These are phyloP conservation scores for Straminergon stramineum DNA, from an alignment of 225 moss, liverwort and hornwort genomes.

Conservation along the genomic window DNA sequence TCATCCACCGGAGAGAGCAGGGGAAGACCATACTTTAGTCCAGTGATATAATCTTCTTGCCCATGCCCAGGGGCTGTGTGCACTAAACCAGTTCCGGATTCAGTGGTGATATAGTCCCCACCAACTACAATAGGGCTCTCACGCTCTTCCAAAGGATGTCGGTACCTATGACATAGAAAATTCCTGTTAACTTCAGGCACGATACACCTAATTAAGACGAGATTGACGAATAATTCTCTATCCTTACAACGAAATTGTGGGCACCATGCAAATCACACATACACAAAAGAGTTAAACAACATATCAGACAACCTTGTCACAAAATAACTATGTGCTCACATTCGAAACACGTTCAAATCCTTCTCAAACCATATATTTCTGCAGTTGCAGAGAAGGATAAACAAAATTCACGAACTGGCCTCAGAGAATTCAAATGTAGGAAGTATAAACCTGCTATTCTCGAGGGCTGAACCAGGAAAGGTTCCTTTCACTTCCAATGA, in stretches of 20 bases:
- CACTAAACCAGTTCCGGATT: slow-evolving; percentile 95
- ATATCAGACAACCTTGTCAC: background rate
- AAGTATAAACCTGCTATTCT: slow-evolving; percentile 57
- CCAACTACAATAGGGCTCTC: slow-evolving; percentile 82
- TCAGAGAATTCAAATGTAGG: background rate
- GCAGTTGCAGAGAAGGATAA: background rate
- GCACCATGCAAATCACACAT: background rate
- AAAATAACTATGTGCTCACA: background rate
- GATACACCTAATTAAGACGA: background rate
- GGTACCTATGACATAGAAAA: slow-evolving; percentile 40
- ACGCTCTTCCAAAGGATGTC: slow-evolving; percentile 78
- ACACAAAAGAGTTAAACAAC: background rate
- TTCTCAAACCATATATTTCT: background rate
- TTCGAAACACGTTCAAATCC: background rate
- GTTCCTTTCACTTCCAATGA: slow-evolving; percentile 69
- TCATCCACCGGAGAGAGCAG: slow-evolving; percentile 96
- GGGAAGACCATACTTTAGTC: slow-evolving; percentile 80
- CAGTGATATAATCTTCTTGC: slow-evolving; percentile 92
- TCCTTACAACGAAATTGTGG: background rate
- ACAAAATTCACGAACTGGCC: background rate
- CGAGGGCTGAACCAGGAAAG: slow-evolving; percentile 75
- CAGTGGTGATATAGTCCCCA: slow-evolving; percentile 98
- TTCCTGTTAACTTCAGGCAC: background rate
- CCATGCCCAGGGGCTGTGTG: slow-evolving; percentile 99
- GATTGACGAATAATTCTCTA: background rate